Base-by-base conservation (phyloP, 352 stramenopile genomes). In the Plasmopara halstedii region DNA sequence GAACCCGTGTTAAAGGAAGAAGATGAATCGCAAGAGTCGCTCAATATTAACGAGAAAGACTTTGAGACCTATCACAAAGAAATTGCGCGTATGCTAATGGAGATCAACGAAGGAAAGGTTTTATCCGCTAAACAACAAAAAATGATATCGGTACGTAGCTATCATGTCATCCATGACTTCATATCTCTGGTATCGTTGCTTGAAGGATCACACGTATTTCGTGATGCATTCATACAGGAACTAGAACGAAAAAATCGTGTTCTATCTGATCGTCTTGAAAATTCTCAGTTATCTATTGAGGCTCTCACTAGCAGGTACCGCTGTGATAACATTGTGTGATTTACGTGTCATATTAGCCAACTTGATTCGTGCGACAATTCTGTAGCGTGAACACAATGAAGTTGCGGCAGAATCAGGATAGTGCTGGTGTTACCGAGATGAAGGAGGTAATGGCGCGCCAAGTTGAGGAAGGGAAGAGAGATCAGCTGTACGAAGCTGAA, bases 11-110 rank as follows among this genome's bases (percentile, higher is more conserved):
- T 46, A 22, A 48, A 59, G n/a, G 46, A 61, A 17, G 44, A 59
- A 9, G 50, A 56, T 11, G 53, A 62, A 20, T 50, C 13, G 13
- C 33, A 52, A 7, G 46, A 63, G 21, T 13, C 39, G 0, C 27
- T 69, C 6, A 71, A 73, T 23, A 55, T 87, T 10, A 72, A 85
- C 37, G 64, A 83, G 18, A 77, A 70, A 21, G 80, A 66, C 41
- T 88, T 90, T 36, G 73, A 88, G 32, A 53, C 50, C 0, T 88
- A 90, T 32, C 72, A 84, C 42, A 73, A 82, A 20, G 71, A 89
- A 42, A 52, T 87, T 6, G 62, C 81, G 13, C 63, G 67, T 11
- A 72, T 87, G 56, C 58, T 86, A 22, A 56, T 58, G 0, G 75
- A 90, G 48, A 69, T 87, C 17, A 73, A 88, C 34, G 69, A 82